phyloP scores from a whole-genome alignment of 1,284 basidiomycete genomes.

The Irpex rosettiformis region DNA sequence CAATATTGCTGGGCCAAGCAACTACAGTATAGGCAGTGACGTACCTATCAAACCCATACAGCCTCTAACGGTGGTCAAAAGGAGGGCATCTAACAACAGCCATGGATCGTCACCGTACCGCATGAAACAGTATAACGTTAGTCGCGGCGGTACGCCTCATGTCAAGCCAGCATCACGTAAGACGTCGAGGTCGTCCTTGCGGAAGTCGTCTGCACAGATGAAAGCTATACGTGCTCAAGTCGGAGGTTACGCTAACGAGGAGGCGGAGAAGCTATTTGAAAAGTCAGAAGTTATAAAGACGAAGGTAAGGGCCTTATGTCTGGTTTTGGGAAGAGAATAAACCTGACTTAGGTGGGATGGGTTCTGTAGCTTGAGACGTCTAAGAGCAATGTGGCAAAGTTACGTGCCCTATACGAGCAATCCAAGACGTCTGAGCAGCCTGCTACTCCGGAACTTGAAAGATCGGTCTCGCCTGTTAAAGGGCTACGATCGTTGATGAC shows the following conservation, averaged over 20 bases:
- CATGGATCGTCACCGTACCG: slow-evolving; percentile 38
- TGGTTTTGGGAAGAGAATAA: background rate
- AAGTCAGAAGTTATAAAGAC: slow-evolving; percentile 56
- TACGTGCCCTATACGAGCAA: slow-evolving; percentile 40
- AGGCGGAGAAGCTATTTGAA: slow-evolving; percentile 42
- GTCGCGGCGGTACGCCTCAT: slow-evolving; percentile 42
- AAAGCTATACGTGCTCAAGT: slow-evolving; percentile 22
- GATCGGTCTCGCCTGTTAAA: slow-evolving; percentile 54
- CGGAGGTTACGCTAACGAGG: slow-evolving; percentile 25
- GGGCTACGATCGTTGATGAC: slow-evolving; percentile 38
- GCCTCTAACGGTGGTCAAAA: slow-evolving; percentile 79
- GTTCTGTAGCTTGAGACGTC: slow-evolving; percentile 58
- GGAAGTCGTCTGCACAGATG: slow-evolving; percentile 51
- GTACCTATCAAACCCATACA: slow-evolving; percentile 54
- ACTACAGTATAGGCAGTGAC: slow-evolving; percentile 44
- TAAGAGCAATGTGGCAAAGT: slow-evolving; percentile 61
- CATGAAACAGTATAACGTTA: slow-evolving; percentile 23
- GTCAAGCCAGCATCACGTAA: slow-evolving; percentile 40
- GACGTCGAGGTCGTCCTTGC: slow-evolving; percentile 36
- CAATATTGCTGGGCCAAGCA: background rate
- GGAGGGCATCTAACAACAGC: slow-evolving; percentile 61
- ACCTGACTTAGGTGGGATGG: slow-evolving; percentile 11
- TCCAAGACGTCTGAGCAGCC: slow-evolving; percentile 16
- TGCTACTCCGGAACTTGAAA: slow-evolving; percentile 11
- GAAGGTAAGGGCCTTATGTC: slow-evolving; percentile 45